Percentiles rank a stretch among this genome's conserved stretches.
Evolutionary conservation across 1,139 yeast genomes (phyloP).

Genomic region (Yamadazyma atmosphaerica): DNA sequence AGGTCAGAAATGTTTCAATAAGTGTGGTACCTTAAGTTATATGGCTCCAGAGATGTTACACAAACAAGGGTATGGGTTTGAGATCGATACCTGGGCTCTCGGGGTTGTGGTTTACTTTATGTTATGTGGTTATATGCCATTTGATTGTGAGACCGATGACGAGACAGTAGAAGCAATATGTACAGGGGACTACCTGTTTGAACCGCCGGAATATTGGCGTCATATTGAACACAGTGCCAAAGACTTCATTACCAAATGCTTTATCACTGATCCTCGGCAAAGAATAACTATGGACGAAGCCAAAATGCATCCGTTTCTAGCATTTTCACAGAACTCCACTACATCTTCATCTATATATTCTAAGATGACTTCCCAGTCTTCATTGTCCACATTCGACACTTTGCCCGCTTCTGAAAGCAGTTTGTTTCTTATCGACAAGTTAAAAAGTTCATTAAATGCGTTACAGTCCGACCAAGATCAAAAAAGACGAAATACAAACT

Average conservation of each 20-base stretch:
- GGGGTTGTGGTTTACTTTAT: slow-evolving; percentile 74
- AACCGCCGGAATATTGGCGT: slow-evolving; percentile 63
- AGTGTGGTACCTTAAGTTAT: slow-evolving; percentile 71
- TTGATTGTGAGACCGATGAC: slow-evolving; percentile 71
- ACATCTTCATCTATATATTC: not conserved
- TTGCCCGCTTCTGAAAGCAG: slow-evolving; percentile 8
- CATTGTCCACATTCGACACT: slow-evolving; percentile 1
- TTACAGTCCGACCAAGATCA: slow-evolving; percentile 4
- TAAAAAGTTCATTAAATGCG: slow-evolving; percentile 9
- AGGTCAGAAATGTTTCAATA: slow-evolving; percentile 26
- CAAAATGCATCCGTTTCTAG: slow-evolving; percentile 65
- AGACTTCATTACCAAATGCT: slow-evolving; percentile 59
- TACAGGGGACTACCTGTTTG: slow-evolving; percentile 58
- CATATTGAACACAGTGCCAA: slow-evolving; percentile 55
- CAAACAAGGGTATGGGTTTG: slow-evolving; percentile 54
- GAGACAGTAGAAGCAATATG: slow-evolving; percentile 67
- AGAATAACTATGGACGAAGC: slow-evolving; percentile 53
- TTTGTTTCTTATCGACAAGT: slow-evolving; percentile 9
- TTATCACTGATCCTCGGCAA: slow-evolving; percentile 42
- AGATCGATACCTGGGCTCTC: slow-evolving; percentile 76
- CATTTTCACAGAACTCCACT: slow-evolving; percentile 9
- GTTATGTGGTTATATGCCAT: slow-evolving; percentile 77
- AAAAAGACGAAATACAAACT: slow-evolving; percentile 1
- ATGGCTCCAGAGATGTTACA: slow-evolving; percentile 70
- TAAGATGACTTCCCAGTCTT: slow-evolving; percentile 3